phyloP scores from a whole-genome alignment of 495 filamentous ascomycete species.

The Penicillium ucsense region DNA sequence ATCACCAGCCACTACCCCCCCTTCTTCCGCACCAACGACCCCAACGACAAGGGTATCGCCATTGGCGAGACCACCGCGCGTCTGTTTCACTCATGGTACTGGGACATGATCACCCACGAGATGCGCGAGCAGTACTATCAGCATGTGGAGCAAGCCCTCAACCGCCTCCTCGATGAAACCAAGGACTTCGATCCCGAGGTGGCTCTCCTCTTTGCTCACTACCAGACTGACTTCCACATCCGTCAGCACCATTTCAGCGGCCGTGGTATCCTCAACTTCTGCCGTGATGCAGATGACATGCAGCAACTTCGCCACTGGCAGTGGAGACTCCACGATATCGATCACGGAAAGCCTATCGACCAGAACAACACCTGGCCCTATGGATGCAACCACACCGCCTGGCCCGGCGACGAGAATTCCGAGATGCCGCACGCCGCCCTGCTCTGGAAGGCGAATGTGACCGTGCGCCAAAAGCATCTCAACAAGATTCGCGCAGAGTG shows the following conservation, averaged over 20 bases:
- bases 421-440: constrained; percentile 14
- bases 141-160: constrained; percentile 5
- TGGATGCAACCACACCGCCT: constrained; percentile 4
- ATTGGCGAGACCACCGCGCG: constrained; percentile 2
- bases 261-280: constrained; percentile 16
- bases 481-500: constrained; percentile 11
- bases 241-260: constrained; percentile 22
- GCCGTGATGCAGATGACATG: constrained; percentile 20
- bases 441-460: constrained; percentile 15
- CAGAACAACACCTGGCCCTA: not conserved
- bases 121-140: constrained; percentile 16
- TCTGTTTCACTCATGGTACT: constrained; percentile 4
- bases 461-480: constrained; percentile 7
- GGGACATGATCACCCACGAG: constrained; percentile 9
- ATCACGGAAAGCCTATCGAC: not conserved
- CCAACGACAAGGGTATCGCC: constrained; percentile 9
- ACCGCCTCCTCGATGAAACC: not conserved
- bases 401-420: constrained; percentile 13
- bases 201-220: constrained; percentile 18
- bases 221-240: constrained; percentile 27
- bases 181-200: constrained; percentile 2
- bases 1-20: constrained; percentile 15
- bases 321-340: constrained; percentile 10
- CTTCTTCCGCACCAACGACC: constrained; percentile 11
- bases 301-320: constrained; percentile 18